These are phyloP conservation scores for Claviceps paspali DNA, from an alignment of 2,329 filamentous ascomycete genomes.

Conservation along the genomic window DNA sequence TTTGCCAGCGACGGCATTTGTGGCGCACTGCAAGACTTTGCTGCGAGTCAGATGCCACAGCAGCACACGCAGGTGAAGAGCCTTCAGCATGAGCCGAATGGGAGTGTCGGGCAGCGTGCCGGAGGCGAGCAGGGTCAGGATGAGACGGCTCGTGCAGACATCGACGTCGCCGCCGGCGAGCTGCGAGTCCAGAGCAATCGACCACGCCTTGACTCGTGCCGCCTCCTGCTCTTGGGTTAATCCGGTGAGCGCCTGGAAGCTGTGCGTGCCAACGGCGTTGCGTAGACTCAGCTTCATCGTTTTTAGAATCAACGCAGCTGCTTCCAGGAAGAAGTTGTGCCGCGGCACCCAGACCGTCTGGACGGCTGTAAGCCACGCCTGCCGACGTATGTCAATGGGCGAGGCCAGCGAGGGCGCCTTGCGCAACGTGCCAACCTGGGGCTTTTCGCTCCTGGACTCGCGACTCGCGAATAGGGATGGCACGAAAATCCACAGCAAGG, in stretches of 20 bases:
- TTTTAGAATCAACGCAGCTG: constrained; percentile 65
- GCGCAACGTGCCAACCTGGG: constrained; percentile 27
- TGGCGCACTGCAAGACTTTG: constrained; percentile 46
- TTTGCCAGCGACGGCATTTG: constrained; percentile 56
- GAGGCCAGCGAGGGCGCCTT: constrained; percentile 60
- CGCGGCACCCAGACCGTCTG: constrained; percentile 85
- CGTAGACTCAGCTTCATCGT: constrained; percentile 67
- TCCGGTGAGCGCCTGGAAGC: constrained; percentile 67
- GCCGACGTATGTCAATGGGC: constrained; percentile 69
- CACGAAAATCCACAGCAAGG: constrained; percentile 38
- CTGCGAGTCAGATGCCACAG: constrained; percentile 62
- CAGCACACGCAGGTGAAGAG: constrained; percentile 78
- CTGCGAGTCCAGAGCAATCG: constrained; percentile 84
- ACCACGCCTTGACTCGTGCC: constrained; percentile 80
- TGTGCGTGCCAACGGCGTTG: constrained; percentile 59
- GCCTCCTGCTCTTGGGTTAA: constrained; percentile 72
- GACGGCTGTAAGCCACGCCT: constrained; percentile 85
- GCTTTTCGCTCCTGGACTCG: constrained; percentile 35
- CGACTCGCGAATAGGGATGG: constrained; percentile 33
- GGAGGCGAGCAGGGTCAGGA: constrained; percentile 76
- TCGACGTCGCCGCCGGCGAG: constrained; percentile 80
- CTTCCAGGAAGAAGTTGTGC: constrained; percentile 75
- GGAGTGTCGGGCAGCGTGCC: constrained; percentile 76
- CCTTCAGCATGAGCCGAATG: constrained; percentile 74
- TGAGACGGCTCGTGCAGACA: constrained; percentile 73